Conservation (phyloP, 805 yeast genomes). For the Suhomyces sp. region DNA sequence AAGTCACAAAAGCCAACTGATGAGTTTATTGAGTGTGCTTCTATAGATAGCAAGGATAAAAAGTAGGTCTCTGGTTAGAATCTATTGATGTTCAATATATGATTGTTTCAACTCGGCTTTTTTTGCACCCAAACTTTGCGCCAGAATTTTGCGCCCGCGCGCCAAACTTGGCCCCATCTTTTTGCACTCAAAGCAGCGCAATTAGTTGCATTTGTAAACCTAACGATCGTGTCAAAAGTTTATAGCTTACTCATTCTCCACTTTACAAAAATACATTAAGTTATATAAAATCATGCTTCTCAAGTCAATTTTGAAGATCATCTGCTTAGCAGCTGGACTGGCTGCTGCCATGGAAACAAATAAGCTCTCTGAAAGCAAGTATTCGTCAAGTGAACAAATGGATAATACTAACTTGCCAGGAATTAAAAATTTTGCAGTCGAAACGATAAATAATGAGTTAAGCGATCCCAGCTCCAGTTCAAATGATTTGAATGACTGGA, state of each 20-base stretch:
- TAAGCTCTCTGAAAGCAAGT: background rate
- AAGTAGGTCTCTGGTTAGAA: background rate
- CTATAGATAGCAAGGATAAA: conserved; percentile 1
- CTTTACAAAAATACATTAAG: background rate
- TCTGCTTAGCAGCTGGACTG: background rate
- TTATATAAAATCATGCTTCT: background rate
- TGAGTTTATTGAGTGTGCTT: conserved; percentile 2
- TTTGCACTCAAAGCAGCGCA: background rate
- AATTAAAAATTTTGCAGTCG: background rate
- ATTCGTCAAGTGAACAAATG: background rate
- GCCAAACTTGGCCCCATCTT: background rate
- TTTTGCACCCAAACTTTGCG: background rate
- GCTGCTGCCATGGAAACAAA: background rate
- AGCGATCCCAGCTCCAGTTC: background rate
- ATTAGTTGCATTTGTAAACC: background rate
- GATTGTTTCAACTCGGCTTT: background rate
- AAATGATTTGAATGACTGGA: background rate
- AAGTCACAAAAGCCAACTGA: background rate
- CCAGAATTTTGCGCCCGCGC: background rate
- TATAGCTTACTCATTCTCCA: background rate
- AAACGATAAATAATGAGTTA: background rate
- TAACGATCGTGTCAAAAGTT: background rate
- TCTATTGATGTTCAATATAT: background rate
- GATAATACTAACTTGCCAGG: background rate
- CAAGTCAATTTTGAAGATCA: background rate